These are phyloP conservation scores for Narthecium ossifragum DNA, from an alignment of 106 monocot species.

Conservation along the genomic window DNA sequence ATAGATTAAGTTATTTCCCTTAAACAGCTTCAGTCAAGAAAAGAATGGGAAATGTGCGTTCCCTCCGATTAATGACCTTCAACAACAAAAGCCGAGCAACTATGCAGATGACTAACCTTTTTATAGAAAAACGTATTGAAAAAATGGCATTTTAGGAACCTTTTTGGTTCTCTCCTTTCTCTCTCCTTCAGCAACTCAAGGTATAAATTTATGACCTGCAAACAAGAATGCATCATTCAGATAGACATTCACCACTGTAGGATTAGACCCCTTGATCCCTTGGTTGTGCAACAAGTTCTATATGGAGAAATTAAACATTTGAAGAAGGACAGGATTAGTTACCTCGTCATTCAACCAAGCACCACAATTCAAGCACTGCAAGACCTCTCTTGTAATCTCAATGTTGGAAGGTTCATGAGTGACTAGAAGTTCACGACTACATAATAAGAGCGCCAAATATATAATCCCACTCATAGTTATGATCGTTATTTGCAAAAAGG, in stretches of 20 bases:
- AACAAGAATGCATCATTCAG: no score
- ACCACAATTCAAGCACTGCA: conserved; percentile 66
- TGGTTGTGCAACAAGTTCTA: neutral
- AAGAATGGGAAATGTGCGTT: no score
- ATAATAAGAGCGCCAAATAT: no score
- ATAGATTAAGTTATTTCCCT: no score
- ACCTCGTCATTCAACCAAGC: conserved; percentile 99
- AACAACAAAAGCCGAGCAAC: no score
- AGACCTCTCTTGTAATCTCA: conserved; percentile 73
- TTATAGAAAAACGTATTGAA: conserved; percentile 96
- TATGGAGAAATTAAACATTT: neutral
- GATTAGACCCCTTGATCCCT: no score
- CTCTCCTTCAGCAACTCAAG: conserved; percentile 89
- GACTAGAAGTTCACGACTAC: conserved; percentile 45
- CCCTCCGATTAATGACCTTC: no score
- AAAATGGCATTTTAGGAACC: conserved; percentile 83
- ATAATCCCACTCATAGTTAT: no score
- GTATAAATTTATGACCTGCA: conserved; percentile 93
- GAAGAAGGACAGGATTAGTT: neutral
- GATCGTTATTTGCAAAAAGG: neutral
- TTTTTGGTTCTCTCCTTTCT: conserved; percentile 75
- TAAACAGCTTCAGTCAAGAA: no score
- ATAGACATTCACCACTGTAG: no score
- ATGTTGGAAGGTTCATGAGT: conserved; percentile 71
- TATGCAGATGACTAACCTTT: conserved; percentile 64